Conservation (phyloP, 1,284 basidiomycete species). For the Apiotrichum gracile region DNA sequence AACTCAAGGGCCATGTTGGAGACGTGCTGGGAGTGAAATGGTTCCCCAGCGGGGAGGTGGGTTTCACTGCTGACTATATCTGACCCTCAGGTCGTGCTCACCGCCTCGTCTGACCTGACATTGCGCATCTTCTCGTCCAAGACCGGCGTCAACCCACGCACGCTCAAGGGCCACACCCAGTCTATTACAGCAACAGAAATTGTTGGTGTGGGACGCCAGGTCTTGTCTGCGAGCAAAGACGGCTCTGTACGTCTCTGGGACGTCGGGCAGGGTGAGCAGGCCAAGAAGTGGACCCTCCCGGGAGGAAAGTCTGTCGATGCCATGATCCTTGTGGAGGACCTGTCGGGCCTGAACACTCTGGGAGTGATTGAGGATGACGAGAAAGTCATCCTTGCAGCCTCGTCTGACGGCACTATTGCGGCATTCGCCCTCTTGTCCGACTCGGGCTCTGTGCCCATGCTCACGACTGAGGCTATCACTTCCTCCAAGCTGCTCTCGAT, state of each 20-base stretch:
- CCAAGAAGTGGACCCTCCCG: slow-evolving; percentile 41
- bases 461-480: slow-evolving; percentile 28
- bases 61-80: not conserved
- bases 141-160: slow-evolving; percentile 51
- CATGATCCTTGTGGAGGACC: slow-evolving; percentile 29
- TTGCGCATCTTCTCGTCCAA: slow-evolving; percentile 44
- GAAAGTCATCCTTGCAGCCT: slow-evolving; percentile 51
- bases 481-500: slow-evolving; percentile 54
- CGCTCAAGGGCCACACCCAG: slow-evolving; percentile 63
- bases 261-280: slow-evolving; percentile 55
- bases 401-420: slow-evolving; percentile 52
- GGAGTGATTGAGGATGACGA: slow-evolving; percentile 34
- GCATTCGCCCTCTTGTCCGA: slow-evolving; percentile 54
- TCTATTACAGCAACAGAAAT: slow-evolving; percentile 55
- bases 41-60: slow-evolving; percentile 39
- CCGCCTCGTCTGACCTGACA: slow-evolving; percentile 45
- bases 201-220: slow-evolving; percentile 58
- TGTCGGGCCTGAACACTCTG: slow-evolving; percentile 18
- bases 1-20: slow-evolving; percentile 47
- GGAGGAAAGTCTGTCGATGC: slow-evolving; percentile 32
- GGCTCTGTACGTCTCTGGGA: slow-evolving; percentile 70
- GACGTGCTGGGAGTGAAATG: slow-evolving; percentile 46
- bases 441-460: slow-evolving; percentile 38
- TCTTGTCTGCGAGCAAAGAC: slow-evolving; percentile 59
- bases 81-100: slow-evolving; percentile 45